Conservation (phyloP, 2,329 filamentous ascomycete species). For the Diaporthe humulicola region DNA sequence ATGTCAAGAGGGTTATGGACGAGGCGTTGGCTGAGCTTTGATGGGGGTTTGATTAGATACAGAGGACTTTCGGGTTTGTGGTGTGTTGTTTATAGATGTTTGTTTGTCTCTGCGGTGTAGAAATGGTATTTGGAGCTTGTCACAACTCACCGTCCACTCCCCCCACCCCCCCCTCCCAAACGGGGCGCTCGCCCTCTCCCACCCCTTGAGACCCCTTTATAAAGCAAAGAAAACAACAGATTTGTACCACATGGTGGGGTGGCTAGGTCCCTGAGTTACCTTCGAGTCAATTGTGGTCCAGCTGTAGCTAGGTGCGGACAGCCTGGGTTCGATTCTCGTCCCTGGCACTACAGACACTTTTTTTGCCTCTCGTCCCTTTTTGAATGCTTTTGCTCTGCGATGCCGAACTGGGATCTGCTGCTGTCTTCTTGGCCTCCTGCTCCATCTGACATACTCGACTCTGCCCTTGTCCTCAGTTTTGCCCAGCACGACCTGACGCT, state of each 20-base stretch:
- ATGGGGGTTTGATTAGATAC: background rate
- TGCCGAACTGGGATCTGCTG: no score
- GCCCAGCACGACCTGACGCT: background rate
- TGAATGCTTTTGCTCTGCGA: no score
- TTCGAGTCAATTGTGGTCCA: slow-evolving; percentile 4
- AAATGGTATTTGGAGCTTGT: background rate
- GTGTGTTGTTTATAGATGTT: background rate
- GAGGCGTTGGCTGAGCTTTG: slow-evolving; percentile 40
- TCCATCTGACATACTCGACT: background rate
- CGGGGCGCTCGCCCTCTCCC: no score
- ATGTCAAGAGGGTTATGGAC: slow-evolving; percentile 49
- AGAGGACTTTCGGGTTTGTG: background rate
- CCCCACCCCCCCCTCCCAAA: no score
- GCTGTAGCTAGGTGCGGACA: background rate
- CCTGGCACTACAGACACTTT: background rate
- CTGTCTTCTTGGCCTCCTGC: no score
- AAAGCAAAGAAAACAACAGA: background rate
- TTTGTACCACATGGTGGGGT: background rate
- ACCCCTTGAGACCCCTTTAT: background rate
- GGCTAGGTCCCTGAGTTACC: background rate
- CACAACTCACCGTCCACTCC: background rate
- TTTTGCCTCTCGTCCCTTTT: background rate
- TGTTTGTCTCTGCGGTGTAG: background rate
- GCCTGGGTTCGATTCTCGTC: background rate
- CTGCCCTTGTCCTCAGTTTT: background rate